Conservation (phyloP, 2,329 filamentous ascomycete species). For the Neofusicoccum sp. region DNA sequence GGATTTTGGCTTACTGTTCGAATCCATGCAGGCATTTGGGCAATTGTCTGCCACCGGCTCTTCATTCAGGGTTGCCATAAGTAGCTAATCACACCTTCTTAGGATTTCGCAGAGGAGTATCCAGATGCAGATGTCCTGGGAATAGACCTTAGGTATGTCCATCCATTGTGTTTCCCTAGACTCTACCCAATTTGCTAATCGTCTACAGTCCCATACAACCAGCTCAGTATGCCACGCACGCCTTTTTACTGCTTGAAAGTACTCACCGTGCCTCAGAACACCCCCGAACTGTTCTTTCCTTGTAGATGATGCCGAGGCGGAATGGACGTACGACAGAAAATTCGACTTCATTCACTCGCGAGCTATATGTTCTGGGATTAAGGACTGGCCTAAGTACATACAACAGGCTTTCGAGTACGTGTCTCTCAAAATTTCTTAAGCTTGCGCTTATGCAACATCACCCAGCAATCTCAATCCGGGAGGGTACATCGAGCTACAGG, state of each 20-base stretch:
- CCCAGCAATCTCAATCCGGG: constrained; percentile 46
- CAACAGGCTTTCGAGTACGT: constrained; percentile 35
- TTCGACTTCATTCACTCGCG: constrained; percentile 63
- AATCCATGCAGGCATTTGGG: no score
- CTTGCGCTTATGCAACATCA: not conserved
- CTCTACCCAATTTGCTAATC: not conserved
- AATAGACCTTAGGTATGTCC: constrained; percentile 34
- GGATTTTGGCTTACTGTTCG: not conserved
- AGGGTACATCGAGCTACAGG: constrained; percentile 54
- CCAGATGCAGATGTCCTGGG: constrained; percentile 37
- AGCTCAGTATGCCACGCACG: not conserved
- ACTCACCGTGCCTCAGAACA: constrained; percentile 22
- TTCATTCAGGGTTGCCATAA: not conserved
- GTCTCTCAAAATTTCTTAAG: not conserved
- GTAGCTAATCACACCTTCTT: not conserved
- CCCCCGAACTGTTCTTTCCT: constrained; percentile 40
- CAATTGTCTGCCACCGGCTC: not conserved
- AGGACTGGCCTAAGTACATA: constrained; percentile 56
- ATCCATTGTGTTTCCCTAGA: not conserved
- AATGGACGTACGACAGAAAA: constrained; percentile 57
- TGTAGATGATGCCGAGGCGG: constrained; percentile 43
- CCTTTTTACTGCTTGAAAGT: not conserved
- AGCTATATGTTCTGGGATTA: constrained; percentile 56
- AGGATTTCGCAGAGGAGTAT: constrained; percentile 34
- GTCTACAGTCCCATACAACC: not conserved